Base-by-base conservation (phyloP, 1,139 yeast species). In the Sugiyamaella grinbergsii region DNA sequence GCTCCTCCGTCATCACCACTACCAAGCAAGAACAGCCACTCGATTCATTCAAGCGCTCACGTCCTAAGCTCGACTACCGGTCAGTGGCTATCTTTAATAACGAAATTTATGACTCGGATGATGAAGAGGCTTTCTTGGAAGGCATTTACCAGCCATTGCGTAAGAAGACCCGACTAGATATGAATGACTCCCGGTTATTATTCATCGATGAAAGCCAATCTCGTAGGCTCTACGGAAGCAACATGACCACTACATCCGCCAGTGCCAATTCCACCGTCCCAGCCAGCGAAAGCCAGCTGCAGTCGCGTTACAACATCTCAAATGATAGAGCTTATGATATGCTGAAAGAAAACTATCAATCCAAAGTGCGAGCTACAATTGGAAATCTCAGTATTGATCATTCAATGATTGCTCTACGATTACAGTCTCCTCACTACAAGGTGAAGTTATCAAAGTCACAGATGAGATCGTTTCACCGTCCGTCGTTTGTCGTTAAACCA, bases 331-430 rank as follows among this genome's bases (percentile, higher is more conserved):
- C 85, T 42, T 94, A 94, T 66, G 95, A 88, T 54, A 70, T 85
- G 52, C 74, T 94, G 61, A 86, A 85, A 63, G 86, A 83, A 56
- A 91, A 90, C 61, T 90, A 91, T 66, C 95, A 89, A 64, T 83
- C 95, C 42, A 91, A 89, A 72, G 89, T 93, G 32, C 82, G 99
- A 67, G 83, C 96, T 4, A 95, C 95, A 18, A 83, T 94, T 62
- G 95, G 98, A 52, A 89, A 93, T 59, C 75, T 94, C 57, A 84
- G 80, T 52, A 90, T 94, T 55, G 98, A 94, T 62, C 98, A 94
- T 68, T 81, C 97, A 0, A 77, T 83, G 62, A 96, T 96, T 2
- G 97, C 98, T 0, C 67, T 83, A 34, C 75, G 95, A 49, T 73
- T 94, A 45, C 98, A 94, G 69, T 79, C 91, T 0, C 99, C 99